A percentile compares a stretch with the other conserved stretches of the same genome.
Evolutionary conservation across 495 filamentous ascomycete genomes (phyloP).

Genomic region (Penicillium malachiteum): DNA sequence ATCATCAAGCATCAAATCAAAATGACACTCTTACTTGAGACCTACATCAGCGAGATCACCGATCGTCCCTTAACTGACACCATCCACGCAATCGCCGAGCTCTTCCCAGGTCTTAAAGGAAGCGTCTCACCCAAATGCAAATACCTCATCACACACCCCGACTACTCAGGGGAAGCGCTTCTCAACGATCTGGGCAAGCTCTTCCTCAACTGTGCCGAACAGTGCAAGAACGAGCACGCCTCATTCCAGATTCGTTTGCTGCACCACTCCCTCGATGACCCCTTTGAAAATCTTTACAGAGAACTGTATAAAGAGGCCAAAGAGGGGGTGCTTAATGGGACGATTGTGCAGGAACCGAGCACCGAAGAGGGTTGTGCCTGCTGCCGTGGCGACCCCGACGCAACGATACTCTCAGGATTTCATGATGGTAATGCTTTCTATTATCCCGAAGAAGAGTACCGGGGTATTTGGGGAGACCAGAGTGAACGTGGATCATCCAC

Average conservation of each 20-base stretch:
- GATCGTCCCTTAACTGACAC: not conserved
- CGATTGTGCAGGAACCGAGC: not conserved
- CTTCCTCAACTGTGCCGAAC: not conserved
- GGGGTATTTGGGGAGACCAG: constrained; percentile 6
- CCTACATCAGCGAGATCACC: constrained; percentile 7
- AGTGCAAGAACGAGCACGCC: constrained; percentile 9
- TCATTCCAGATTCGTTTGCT: constrained; percentile 7
- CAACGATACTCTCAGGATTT: constrained; percentile 7
- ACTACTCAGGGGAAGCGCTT: constrained; percentile 7
- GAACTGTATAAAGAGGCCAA: not conserved
- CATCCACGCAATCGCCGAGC: constrained; percentile 6
- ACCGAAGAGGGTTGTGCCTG: constrained; percentile 6
- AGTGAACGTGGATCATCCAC: not conserved
- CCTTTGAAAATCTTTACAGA: constrained; percentile 3
- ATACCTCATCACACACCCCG: constrained; percentile 8
- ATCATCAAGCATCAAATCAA: not conserved
- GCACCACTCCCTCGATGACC: constrained; percentile 6
- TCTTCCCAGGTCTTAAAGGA: constrained; percentile 5
- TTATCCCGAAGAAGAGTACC: constrained; percentile 7
- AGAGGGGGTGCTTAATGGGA: not conserved
- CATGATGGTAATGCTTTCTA: constrained; percentile 7
- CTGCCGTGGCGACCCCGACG: constrained; percentile 10
- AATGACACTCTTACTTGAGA: constrained; percentile 9
- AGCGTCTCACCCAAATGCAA: not conserved
- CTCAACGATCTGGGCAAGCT: constrained; percentile 8